phyloP scores from a whole-genome alignment of 345 rosid genomes.

The Citrus sp. region DNA sequence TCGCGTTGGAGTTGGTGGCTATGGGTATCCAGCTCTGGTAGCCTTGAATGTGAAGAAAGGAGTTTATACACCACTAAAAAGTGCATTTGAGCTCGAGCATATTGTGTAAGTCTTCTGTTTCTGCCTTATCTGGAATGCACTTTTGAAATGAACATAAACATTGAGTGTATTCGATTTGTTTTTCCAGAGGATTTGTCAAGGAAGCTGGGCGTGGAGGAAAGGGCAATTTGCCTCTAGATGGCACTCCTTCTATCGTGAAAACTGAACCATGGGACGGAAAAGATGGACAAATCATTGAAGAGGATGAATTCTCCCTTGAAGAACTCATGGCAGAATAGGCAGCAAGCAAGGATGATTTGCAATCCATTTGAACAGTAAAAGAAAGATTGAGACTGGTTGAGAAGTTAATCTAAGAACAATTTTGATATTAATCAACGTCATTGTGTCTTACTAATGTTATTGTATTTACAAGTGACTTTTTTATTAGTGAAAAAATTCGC shows the following conservation, averaged over 20 bases:
- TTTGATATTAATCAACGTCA: slow-evolving; percentile 20
- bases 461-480: not conserved
- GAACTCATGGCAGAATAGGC: slow-evolving; percentile 79
- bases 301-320: slow-evolving; percentile 89
- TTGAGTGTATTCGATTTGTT: not conserved
- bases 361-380: slow-evolving; percentile 10
- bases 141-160: slow-evolving; percentile 6
- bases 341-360: slow-evolving; percentile 57
- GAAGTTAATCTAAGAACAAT: not conserved
- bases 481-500: not conserved
- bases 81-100: slow-evolving; percentile 89
- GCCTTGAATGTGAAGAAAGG: slow-evolving; percentile 94
- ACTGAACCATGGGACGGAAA: slow-evolving; percentile 91
- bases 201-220: slow-evolving; percentile 92
- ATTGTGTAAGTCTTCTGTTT: slow-evolving; percentile 52
- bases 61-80: slow-evolving; percentile 90
- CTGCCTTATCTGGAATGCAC: not conserved
- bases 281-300: slow-evolving; percentile 79
- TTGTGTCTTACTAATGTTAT: not conserved
- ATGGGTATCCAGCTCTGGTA: slow-evolving; percentile 95
- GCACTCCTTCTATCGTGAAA: slow-evolving; percentile 49
- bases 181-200: slow-evolving; percentile 78
- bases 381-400: not conserved
- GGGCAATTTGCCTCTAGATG: slow-evolving; percentile 79
- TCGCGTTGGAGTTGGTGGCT: slow-evolving; percentile 85